Evolutionary conservation across 1,284 basidiomycete genomes (phyloP), one percentile per base, ranked within the genome.

Genomic region (Ceratobasidium sp.): DNA sequence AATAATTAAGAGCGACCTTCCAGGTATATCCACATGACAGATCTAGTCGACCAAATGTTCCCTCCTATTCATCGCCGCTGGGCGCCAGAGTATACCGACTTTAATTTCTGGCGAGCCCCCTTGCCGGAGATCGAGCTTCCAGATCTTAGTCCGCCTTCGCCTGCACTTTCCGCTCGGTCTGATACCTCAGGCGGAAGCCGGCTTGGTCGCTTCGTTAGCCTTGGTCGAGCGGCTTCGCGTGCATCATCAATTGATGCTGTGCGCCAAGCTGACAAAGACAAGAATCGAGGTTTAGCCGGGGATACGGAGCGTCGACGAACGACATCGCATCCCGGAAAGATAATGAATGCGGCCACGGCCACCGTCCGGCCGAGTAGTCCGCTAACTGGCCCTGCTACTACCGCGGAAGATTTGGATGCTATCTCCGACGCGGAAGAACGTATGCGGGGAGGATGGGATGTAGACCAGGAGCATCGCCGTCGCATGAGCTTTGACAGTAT

Each of bases 11-110:
- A 39, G 14, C 36, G 45, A 34, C 28, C 43, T 30, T 21, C 23
- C 73, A 91, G 92, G 60, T 96, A 96, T 80, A 96, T 96, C 75
- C 91, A 95, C 80, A 98, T 97, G 95, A 98, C 97, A 16, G 97
- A 99, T 80, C 87, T 99, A 16, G 97, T 99, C 36, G 96, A 99
- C 82, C 96, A 98, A 80, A 97, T 98, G 91, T 99, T 99, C 84
- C 97, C 97, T 30, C 95, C 97, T 0, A 94, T 98, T 73, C 88
- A 94, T 78, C 89, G 90, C 67, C 93, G 93, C 79, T 91, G 91
- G 84, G 88, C 89, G 45, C 89, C 94, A 0, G 95, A 97, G 80
- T 99, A 87, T 80, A 98, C 96, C 21, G 97, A 99, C 80, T 97
- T 98, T 85, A 98, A 97, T 79, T 99, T 89, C 80, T 99, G 97